Conservation (phyloP, 345 rosid species). For the Eucalyptus fibrosa region DNA sequence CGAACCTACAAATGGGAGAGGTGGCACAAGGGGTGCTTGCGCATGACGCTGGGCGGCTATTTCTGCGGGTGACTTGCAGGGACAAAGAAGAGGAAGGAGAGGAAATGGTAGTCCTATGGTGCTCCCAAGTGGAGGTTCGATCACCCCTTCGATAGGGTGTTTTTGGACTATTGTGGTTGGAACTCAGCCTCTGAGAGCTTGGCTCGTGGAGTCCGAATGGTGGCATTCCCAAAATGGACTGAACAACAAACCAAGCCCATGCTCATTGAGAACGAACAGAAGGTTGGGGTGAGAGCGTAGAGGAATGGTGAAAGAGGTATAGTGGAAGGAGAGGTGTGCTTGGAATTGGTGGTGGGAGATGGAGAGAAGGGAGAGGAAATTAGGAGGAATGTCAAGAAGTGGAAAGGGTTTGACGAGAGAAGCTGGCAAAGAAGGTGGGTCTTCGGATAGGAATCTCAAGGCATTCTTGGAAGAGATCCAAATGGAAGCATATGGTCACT, state of each 20-base stretch:
- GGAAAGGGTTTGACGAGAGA: slow-evolving; percentile 17
- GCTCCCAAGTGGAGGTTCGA: slow-evolving; percentile 47
- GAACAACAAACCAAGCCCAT: slow-evolving; percentile 52
- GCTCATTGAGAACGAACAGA: slow-evolving; percentile 37
- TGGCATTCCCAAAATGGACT: slow-evolving; percentile 47
- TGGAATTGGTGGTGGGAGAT: slow-evolving; percentile 38
- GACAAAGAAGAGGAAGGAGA: slow-evolving; percentile 2
- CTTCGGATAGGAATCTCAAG: slow-evolving; percentile 34
- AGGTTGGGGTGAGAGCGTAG: slow-evolving; percentile 33
- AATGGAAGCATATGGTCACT: neutral
- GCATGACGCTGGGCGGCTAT: neutral
- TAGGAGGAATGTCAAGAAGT: slow-evolving; percentile 24
- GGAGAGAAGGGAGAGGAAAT: slow-evolving; percentile 15
- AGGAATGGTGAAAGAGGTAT: slow-evolving; percentile 19
- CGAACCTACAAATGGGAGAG: neutral
- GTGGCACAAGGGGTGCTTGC: neutral
- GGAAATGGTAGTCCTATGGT: slow-evolving; percentile 51
- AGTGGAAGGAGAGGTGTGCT: slow-evolving; percentile 32
- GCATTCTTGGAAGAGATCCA: neutral
- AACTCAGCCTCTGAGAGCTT: slow-evolving; percentile 56
- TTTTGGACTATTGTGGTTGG: slow-evolving; percentile 68
- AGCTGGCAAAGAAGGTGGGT: slow-evolving; percentile 31
- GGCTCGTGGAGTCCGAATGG: slow-evolving; percentile 31
- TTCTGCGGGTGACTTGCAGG: slow-evolving; percentile 25
- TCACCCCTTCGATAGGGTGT: slow-evolving; percentile 43